These are phyloP conservation scores for Solanum verrucosum DNA, from an alignment of 257 asterid species.

Conservation along the genomic window DNA sequence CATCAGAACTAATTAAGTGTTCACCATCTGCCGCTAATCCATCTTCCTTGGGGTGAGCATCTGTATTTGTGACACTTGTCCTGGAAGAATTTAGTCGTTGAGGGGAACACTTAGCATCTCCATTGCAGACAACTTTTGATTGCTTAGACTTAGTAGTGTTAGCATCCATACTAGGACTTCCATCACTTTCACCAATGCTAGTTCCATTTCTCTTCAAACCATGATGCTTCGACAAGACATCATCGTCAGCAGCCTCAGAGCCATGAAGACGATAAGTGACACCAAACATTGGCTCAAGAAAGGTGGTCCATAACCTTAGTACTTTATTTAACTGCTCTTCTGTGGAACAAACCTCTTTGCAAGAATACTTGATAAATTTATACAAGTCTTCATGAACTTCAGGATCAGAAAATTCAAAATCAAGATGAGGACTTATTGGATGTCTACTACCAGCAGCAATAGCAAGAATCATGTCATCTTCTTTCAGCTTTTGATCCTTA, in stretches of 20 bases:
- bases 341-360: conserved; percentile 16
- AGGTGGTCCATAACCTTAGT: conserved; percentile 14
- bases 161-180: conserved; percentile 22
- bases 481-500: conserved; percentile 15
- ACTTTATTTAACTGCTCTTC: conserved; percentile 18
- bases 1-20: conserved; percentile 26
- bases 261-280: conserved; percentile 4
- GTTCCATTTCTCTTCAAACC: conserved; percentile 23
- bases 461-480: conserved; percentile 16
- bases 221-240: conserved; percentile 27
- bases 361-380: conserved; percentile 15
- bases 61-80: conserved; percentile 1
- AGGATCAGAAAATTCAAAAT: conserved; percentile 6
- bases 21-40: conserved; percentile 11
- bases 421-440: conserved; percentile 11
- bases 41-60: conserved; percentile 30
- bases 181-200: conserved; percentile 47
- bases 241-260: conserved; percentile 31
- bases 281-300: conserved; percentile 19
- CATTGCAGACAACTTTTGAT: conserved; percentile 7
- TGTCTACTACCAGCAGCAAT: conserved; percentile 19
- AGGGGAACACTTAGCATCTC: conserved; percentile 2
- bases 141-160: conserved; percentile 5
- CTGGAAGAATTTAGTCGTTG: conserved; percentile 1
- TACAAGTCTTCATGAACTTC: conserved; percentile 11